Base-by-base conservation (phyloP, 2,329 filamentous ascomycete genomes). In the Colletotrichum phormii region DNA sequence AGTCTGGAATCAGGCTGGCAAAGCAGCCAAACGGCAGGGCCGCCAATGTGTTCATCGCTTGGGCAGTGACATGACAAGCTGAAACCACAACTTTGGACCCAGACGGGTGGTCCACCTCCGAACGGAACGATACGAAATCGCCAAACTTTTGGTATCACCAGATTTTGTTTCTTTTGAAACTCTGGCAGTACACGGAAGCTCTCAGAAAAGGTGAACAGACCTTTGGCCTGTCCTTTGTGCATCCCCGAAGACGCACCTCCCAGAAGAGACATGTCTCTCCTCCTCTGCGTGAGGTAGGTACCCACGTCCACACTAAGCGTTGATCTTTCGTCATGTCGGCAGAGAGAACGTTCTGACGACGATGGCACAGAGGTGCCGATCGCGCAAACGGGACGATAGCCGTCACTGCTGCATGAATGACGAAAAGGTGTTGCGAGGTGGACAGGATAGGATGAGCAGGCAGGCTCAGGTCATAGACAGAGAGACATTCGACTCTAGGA, bases 81-180 rank as follows among this genome's bases (percentile, higher is more conserved):
- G 71, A 73, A 65, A 70, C 66, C 46, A 55, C 54, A 55, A 60
- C 33, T 64, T 53, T 72, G 15, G 66, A 55, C 54, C 65, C 49
- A 51, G 49, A 64, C 24, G 33, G 55, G 24, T 49, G n/a, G 22
- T 49, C 51, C 60, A 37, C 54, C 31, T 60, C n/a, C 46, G 15
- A 60, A 70, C 42, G 42, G 46, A 42, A 60, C 65, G 60, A 67
- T 2, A 60, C 65, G 64, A 67, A 1, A 35, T 46, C 57, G 42
- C 24, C 33, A 55, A 60, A 46, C 64, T 37, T 37, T 49, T 49
- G 15, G 15, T 35, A 53, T 42, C 53, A 15, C 35, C 65, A 69
- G 54, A 46, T 33, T 22, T 42, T 24, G 29, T n/a, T 31, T n/a
- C 24, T 37, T 4, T 24, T 26, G 49, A 71, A 70, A 60, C 60